These are phyloP conservation scores for Cucurbitaria berberidis DNA, from an alignment of 2,329 filamentous ascomycete genomes.

Conservation along the genomic window DNA sequence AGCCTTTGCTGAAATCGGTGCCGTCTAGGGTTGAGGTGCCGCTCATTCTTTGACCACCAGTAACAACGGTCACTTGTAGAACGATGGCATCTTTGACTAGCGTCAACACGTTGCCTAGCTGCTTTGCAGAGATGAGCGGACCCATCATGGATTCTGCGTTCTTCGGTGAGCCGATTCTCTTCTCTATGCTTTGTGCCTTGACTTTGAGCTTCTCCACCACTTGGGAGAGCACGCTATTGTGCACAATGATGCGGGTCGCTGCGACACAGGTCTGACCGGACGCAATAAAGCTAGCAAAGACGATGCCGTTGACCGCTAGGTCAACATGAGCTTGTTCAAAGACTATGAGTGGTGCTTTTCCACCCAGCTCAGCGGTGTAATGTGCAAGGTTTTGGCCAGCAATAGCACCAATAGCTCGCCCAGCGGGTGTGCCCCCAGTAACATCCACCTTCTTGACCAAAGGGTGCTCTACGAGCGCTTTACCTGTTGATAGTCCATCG, in stretches of 20 bases:
- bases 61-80: conserved; percentile 51
- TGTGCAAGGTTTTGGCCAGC: conserved; percentile 44
- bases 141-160: conserved; percentile 68
- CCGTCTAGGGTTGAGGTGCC: conserved; percentile 59
- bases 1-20: conserved; percentile 59
- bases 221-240: conserved; percentile 52
- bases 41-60: conserved; percentile 58
- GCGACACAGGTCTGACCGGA: conserved; percentile 64
- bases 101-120: conserved; percentile 46
- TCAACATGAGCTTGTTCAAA: conserved; percentile 47
- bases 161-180: conserved; percentile 63
- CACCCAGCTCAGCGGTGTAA: conserved; percentile 48
- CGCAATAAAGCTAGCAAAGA: conserved; percentile 56
- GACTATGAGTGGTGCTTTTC: conserved; percentile 48
- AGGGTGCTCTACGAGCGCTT: conserved; percentile 44
- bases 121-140: conserved; percentile 64
- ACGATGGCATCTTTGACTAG: conserved; percentile 46
- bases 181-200: conserved; percentile 58
- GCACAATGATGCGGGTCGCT: conserved; percentile 61
- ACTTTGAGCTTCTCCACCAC: conserved; percentile 49
- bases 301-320: conserved; percentile 47
- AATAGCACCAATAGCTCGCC: conserved; percentile 46
- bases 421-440: conserved; percentile 47
- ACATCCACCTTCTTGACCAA: conserved; percentile 49
- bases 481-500: conserved; percentile 43